Evolutionary conservation across 164 flowering plant genomes (phyloP), one percentile per base, ranked within the genome.

Genomic region (Protea cynaroides): DNA sequence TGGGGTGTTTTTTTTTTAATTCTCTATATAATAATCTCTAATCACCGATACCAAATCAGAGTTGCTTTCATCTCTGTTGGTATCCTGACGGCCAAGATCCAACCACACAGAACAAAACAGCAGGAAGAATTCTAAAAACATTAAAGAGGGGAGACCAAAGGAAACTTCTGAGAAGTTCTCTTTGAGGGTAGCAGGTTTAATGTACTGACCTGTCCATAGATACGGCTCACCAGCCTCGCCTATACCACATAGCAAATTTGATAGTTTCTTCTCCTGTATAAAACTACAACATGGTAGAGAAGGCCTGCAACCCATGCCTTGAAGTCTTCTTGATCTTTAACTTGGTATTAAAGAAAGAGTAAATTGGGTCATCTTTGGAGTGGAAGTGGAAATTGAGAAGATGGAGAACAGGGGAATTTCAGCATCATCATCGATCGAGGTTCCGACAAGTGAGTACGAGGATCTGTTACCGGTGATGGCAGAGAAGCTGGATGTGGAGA

Each of bases 381-480:
- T n/a, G n/a, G n/a, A 1, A 40, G 14, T 40, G 46, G 14, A 40
- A 40, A 12, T 10, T 40, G 46, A 15, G 29, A 67, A 24, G 18
- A 64, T 69, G 70, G 70, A 38, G 24, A 52, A 61, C 46, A 23
- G 51, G 1, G 34, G 13, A 37, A 56, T 8, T 65, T 56, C 25
- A 23, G 3, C 14, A 29, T 29, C 34, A 29, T 29, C 64, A 15
- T 59, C 8, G 17, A 29, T 29, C 8, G 14, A 8, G 14, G 8
- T 1, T 40, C 25, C 44, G 29, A 40, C 54, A 4, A 55, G 37
- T 3, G 80, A 75, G 62, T 89, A 78, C 43, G 82, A 93, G 74
- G 98, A 93, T 62, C 66, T 88, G 71, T 64, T 93, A 44, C 96
- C 92, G 1, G 84, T 86, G 65, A 90, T 93, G 98, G 98, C 90